Percentiles rank a stretch among this genome's conserved stretches.
These are phyloP conservation scores for Avicennia marina DNA, from an alignment of 257 asterid species.

Conservation along the genomic window DNA sequence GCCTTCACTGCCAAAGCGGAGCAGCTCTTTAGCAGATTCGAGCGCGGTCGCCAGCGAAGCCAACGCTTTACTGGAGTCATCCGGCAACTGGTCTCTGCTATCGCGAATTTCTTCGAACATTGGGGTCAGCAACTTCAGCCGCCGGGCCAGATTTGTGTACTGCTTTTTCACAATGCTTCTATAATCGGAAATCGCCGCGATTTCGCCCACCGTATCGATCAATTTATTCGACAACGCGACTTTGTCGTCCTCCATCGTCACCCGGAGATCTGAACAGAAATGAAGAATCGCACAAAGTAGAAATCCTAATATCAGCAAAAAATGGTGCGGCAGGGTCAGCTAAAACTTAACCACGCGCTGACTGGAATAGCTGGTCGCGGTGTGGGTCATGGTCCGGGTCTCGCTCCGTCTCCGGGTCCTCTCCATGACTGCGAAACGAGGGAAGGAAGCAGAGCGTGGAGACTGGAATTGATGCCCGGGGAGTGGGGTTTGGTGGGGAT, in stretches of 20 bases:
- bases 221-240: slow-evolving; percentile 46
- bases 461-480: too few relatives aligned
- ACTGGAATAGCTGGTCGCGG: too few relatives aligned
- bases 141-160: slow-evolving; percentile 78
- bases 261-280: slow-evolving; percentile 29
- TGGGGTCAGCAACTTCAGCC: slow-evolving; percentile 90
- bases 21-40: slow-evolving; percentile 78
- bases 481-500: too few relatives aligned
- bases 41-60: slow-evolving; percentile 44
- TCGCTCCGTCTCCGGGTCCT: too few relatives aligned
- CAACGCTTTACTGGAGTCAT: slow-evolving; percentile 42
- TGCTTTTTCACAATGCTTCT: slow-evolving; percentile 69
- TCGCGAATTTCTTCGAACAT: slow-evolving; percentile 96
- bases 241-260: slow-evolving; percentile 65
- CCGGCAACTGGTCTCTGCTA: slow-evolving; percentile 51
- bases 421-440: too few relatives aligned
- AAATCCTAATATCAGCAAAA: too few relatives aligned
- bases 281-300: too few relatives aligned
- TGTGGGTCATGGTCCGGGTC: too few relatives aligned
- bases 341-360: too few relatives aligned
- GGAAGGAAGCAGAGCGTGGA: too few relatives aligned
- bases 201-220: slow-evolving; percentile 56
- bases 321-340: too few relatives aligned
- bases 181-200: slow-evolving; percentile 71
- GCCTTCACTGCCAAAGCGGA: slow-evolving; percentile 83